These are phyloP conservation scores for Sporothrix mexicana DNA, from an alignment of 2,329 filamentous ascomycete genomes.

Conservation along the genomic window DNA sequence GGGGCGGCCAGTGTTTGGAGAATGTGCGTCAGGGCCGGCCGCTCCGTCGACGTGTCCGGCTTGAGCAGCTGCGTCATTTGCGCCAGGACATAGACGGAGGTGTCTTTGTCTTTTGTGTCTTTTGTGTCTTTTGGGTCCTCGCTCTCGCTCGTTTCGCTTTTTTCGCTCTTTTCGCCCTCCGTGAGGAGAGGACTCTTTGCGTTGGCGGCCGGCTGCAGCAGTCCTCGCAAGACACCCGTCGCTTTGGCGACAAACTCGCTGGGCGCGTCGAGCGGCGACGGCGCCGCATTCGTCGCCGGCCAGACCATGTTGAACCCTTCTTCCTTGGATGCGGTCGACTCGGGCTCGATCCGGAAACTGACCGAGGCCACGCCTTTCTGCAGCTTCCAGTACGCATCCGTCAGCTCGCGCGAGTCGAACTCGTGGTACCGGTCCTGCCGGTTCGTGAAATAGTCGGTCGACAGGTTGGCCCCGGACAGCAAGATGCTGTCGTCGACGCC, in stretches of 20 bases:
- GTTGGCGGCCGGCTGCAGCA: constrained; percentile 58
- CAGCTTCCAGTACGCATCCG: constrained; percentile 80
- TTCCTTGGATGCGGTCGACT: constrained; percentile 38
- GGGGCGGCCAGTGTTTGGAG: constrained; percentile 69
- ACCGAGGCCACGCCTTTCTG: constrained; percentile 79
- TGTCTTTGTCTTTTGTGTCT: constrained; percentile 61
- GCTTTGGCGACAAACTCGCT: constrained; percentile 72
- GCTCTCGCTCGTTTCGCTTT: too few relatives aligned
- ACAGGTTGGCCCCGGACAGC: constrained; percentile 91
- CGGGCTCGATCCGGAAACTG: constrained; percentile 79
- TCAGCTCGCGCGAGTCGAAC: constrained; percentile 78
- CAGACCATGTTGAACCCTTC: constrained; percentile 65
- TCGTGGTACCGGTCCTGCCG: constrained; percentile 94
- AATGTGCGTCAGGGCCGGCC: constrained; percentile 78
- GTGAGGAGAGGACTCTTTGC: constrained; percentile 44
- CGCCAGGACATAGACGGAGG: constrained; percentile 81
- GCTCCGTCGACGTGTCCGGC: constrained; percentile 84
- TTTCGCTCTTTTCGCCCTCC: background rate
- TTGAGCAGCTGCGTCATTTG: constrained; percentile 86
- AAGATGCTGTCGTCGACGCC: constrained; percentile 95
- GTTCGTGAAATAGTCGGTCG: constrained; percentile 93
- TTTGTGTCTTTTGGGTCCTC: too few relatives aligned
- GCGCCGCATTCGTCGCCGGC: constrained; percentile 75
- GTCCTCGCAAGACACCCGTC: constrained; percentile 67
- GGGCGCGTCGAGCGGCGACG: constrained; percentile 74